These are phyloP conservation scores for Plasmodium fragile DNA, from an alignment of 169 alveolate genomes.

Conservation along the genomic window DNA sequence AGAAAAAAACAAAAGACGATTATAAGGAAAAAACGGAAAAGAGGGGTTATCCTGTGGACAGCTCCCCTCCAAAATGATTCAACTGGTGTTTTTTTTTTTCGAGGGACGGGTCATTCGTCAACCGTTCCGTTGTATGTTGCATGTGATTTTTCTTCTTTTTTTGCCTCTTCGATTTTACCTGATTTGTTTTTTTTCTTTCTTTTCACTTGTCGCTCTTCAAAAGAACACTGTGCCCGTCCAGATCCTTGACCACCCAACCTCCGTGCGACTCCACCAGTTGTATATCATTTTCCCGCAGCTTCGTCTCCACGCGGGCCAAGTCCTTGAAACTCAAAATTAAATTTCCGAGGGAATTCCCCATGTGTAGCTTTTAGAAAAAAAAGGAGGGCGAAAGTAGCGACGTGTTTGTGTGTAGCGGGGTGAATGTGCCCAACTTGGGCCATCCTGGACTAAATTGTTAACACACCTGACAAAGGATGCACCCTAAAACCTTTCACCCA, in stretches of 20 bases:
- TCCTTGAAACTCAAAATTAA: constrained; percentile 39
- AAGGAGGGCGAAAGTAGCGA: neutral
- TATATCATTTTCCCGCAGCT: constrained; percentile 29
- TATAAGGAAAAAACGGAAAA: neutral
- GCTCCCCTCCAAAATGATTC: neutral
- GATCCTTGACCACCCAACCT: constrained; percentile 41
- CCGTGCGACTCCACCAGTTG: constrained; percentile 10
- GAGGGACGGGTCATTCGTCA: neutral
- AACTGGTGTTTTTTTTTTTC: neutral
- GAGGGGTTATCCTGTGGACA: neutral
- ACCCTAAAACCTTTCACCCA: no score
- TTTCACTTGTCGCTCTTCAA: constrained; percentile 6
- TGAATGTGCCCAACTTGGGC: neutral
- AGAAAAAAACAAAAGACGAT: constrained; percentile 58
- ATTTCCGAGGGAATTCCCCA: constrained; percentile 72
- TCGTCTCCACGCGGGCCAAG: constrained; percentile 34
- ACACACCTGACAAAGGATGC: neutral
- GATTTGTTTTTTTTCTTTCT: neutral
- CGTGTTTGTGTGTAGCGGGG: neutral
- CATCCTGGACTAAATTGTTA: neutral
- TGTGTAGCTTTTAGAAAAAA: constrained; percentile 62
- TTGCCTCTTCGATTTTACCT: neutral
- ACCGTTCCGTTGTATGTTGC: neutral
- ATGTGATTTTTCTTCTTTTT: neutral
- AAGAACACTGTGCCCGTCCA: constrained; percentile 35